Evolutionary conservation across 129 eudicot genomes (phyloP), one percentile per base, ranked within the genome.

Genomic region (Chrysanthemum lavandulifolium): DNA sequence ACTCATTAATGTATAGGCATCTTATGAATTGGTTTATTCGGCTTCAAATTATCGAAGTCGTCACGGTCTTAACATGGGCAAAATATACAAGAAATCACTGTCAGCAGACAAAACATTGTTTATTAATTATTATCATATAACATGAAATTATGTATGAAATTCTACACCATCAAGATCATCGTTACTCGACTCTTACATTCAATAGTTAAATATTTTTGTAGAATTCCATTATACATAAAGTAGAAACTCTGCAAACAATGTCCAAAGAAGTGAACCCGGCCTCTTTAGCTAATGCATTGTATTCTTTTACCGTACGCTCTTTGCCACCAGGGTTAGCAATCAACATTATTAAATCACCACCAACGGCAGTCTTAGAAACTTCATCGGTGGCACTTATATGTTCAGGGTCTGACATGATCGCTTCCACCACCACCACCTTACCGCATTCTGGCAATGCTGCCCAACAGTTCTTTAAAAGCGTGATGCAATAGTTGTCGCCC

Each of bases 401-500:
- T 21, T 54, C 23, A 14, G 68, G 40, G 40, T 79, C 79, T 2
- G 79, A 71, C 45, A 79, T 54, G 1, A 73, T 54, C 52, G 65
- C 10, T 13, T 79, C 83, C 29, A 79, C 48, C 23, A 73, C 47
- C 51, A 79, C 76, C 47, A 73, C 83, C 43, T 75, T 80, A 16
- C 80, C 84, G 10, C 50, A 6, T 2, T 69, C 58, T 3, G 84
- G 77, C 62, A 80, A 61, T 6, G 73, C 72, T 58, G 45, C 54
- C 69, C 64, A 58, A 71, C 73, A 81, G 43, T 81, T 81, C 29
- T 76, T 75, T 25, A 75, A 56, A 55, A 76, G 56, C 74, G 14
- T 81, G n/a, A 76, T 15, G 67, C 80, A 75, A 3, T 75, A 65
- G 18, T 56, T 71, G n/a, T 81, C 81, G n/a, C 71, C 78, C 80